phyloP scores from a whole-genome alignment of 192 early-diverging fungal genomes.

The Coemansia sp. region DNA sequence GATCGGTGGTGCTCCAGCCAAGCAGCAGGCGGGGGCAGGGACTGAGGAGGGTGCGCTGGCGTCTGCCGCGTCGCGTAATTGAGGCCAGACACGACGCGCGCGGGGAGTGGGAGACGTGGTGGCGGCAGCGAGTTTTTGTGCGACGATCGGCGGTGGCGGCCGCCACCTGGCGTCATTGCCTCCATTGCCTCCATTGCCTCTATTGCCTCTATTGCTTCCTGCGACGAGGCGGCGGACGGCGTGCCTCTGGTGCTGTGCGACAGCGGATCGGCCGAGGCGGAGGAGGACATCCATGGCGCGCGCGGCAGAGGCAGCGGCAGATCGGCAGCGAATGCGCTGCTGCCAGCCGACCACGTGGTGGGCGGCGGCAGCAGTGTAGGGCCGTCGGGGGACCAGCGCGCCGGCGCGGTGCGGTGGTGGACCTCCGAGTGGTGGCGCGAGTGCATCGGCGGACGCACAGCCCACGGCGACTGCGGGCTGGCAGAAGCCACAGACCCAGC shows the following conservation, averaged over 20 bases:
- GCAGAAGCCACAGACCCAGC: not conserved
- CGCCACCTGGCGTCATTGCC: too few species aligned
- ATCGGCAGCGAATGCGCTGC: not conserved
- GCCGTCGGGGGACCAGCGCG: not conserved
- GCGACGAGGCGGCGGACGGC: not conserved
- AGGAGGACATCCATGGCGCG: slow-evolving; percentile 27
- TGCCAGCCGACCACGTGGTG: not conserved
- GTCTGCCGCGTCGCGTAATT: slow-evolving; percentile 32
- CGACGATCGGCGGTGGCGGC: slow-evolving; percentile 4
- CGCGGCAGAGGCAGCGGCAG: slow-evolving; percentile 27
- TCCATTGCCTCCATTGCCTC: too few species aligned
- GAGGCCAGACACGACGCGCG: slow-evolving; percentile 41
- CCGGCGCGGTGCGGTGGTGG: not conserved
- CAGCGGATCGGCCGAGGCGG: not conserved
- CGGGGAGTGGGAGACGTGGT: slow-evolving; percentile 16
- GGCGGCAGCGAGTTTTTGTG: slow-evolving; percentile 40
- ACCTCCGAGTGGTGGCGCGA: not conserved
- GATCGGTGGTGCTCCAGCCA: too few species aligned
- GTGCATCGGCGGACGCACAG: not conserved
- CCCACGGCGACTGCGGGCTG: not conserved
- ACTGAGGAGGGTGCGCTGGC: slow-evolving; percentile 2
- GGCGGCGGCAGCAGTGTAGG: not conserved
- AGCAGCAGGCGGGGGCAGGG: not conserved
- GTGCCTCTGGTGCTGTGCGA: not conserved
- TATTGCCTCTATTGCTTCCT: too few species aligned